Evolutionary conservation across 2,329 filamentous ascomycete genomes (phyloP).

Genomic region (Cercospora janseana): DNA sequence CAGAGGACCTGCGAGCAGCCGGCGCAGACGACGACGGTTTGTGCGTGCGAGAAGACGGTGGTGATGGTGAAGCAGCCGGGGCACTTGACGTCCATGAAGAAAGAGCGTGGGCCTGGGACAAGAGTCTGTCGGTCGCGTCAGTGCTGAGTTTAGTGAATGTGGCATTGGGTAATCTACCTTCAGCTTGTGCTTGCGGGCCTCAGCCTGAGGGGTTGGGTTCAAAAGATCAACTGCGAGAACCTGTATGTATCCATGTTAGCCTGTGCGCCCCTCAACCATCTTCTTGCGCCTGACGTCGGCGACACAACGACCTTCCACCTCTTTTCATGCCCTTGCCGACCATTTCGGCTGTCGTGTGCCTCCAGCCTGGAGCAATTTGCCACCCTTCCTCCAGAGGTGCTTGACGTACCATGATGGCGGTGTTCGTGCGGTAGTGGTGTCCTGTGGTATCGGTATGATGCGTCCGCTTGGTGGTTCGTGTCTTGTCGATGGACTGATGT

Average conservation of each 20-base stretch:
- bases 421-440: conserved; percentile 25
- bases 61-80: conserved; percentile 99
- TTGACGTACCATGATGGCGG: conserved; percentile 35
- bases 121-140: conserved; percentile 49
- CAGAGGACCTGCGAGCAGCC: conserved; percentile 99
- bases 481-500: conserved; percentile 23
- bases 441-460: conserved; percentile 17
- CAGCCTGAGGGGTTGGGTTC: conserved; percentile 95
- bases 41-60: conserved; percentile 99
- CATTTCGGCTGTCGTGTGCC: conserved; percentile 30
- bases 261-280: conserved; percentile 1
- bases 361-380: conserved; percentile 19
- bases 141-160: not conserved
- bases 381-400: conserved; percentile 18
- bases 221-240: conserved; percentile 99
- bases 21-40: conserved; percentile 99
- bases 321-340: conserved; percentile 8
- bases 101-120: conserved; percentile 93
- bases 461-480: conserved; percentile 18
- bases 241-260: conserved; percentile 51
- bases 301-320: conserved; percentile 2
- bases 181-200: conserved; percentile 99
- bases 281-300: conserved; percentile 4
- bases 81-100: conserved; percentile 99
- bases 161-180: conserved; percentile 70